Percentiles rank a stretch among this genome's conserved stretches.
Evolutionary conservation across 495 filamentous ascomycete genomes (phyloP).

Genomic region (Corynascus novoguineensis): DNA sequence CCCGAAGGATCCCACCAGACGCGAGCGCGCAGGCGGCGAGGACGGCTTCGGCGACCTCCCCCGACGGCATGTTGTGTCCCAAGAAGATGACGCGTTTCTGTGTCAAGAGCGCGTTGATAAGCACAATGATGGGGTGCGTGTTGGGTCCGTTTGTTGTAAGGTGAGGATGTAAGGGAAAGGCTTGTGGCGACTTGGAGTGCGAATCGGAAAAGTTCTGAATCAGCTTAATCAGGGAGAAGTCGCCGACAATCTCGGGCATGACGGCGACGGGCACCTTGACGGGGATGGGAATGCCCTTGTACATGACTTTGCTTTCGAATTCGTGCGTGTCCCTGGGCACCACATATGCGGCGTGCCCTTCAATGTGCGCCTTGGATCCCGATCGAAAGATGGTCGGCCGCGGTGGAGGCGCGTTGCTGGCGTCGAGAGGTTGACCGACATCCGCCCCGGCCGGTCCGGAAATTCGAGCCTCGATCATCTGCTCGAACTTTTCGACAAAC

Average conservation of each 20-base stretch:
- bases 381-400: constrained; percentile 46
- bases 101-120: constrained; percentile 79
- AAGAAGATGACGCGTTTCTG: constrained; percentile 96
- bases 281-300: constrained; percentile 90
- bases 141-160: constrained; percentile 82
- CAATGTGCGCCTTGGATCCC: constrained; percentile 50
- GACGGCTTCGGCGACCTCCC: constrained; percentile 92
- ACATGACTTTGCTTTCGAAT: constrained; percentile 89
- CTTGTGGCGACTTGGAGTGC: constrained; percentile 74
- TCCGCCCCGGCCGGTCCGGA: constrained; percentile 44
- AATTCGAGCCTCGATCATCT: constrained; percentile 71
- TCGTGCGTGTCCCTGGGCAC: constrained; percentile 93
- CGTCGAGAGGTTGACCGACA: constrained; percentile 39
- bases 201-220: constrained; percentile 86
- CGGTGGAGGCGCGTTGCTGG: constrained; percentile 44
- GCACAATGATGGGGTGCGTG: constrained; percentile 72
- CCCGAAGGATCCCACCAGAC: constrained; percentile 87
- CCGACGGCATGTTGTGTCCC: constrained; percentile 88
- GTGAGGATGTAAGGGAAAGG: constrained; percentile 83
- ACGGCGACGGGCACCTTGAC: constrained; percentile 92
- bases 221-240: constrained; percentile 95
- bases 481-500: constrained; percentile 95
- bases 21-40: constrained; percentile 88
- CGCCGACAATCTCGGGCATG: constrained; percentile 92
- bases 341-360: constrained; percentile 49